phyloP scores from a whole-genome alignment of 148 eudicot genomes.

The Amaranthus cruentus region DNA sequence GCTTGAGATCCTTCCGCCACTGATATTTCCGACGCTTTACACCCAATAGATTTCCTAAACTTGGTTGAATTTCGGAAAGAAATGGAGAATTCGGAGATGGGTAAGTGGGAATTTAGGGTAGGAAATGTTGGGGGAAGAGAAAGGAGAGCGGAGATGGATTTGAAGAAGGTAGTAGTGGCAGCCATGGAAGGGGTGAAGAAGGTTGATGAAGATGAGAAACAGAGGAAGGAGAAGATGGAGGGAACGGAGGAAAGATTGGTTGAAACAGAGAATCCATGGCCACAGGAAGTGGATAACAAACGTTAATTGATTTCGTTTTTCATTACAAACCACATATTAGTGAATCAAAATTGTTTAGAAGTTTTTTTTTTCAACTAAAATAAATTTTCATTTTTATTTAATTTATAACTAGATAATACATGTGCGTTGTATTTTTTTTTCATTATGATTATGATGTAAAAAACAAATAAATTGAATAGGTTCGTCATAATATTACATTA shows the following conservation, averaged over 20 bases:
- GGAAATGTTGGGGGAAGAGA: constrained; percentile 28
- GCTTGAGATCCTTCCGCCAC: constrained; percentile 31
- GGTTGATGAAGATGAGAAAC: background rate
- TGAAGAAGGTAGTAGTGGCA: constrained; percentile 38
- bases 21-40: constrained; percentile 57
- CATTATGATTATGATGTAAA: no score
- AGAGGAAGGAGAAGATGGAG: constrained; percentile 10
- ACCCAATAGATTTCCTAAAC: constrained; percentile 10
- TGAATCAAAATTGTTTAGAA: no score
- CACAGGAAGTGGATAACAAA: constrained; percentile 39
- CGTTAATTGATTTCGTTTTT: background rate
- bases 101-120: constrained; percentile 4
- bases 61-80: background rate
- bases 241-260: background rate
- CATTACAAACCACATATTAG: constrained; percentile 9
- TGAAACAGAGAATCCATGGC: constrained; percentile 19
- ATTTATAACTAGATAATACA: no score
- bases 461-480: no score
- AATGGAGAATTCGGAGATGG: background rate
- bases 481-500: no score
- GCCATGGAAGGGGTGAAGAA: constrained; percentile 12
- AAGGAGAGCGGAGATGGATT: constrained; percentile 37
- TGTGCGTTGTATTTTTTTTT: no score
- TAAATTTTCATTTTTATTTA: no score
- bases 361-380: no score